Conservation (phyloP, 2,329 filamentous ascomycete genomes). For the Clarireedia paspali region DNA sequence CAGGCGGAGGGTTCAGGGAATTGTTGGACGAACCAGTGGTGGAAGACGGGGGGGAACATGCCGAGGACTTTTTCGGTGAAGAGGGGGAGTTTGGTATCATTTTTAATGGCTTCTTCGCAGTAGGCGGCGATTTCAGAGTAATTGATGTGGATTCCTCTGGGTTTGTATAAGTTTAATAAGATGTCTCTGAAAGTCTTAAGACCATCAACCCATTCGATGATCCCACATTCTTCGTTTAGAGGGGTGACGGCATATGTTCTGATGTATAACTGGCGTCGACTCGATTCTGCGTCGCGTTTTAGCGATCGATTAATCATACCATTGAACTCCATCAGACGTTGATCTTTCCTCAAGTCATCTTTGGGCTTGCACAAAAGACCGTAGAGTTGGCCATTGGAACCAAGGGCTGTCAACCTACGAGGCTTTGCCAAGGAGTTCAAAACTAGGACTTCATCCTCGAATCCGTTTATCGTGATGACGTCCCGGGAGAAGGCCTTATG, state of each 20-base stretch:
- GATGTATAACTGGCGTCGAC: constrained; percentile 85
- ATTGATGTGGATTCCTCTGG: constrained; percentile 62
- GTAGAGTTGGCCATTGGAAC: constrained; percentile 82
- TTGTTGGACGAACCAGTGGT: constrained; percentile 91
- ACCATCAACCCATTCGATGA: constrained; percentile 98
- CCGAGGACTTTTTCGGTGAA: constrained; percentile 61
- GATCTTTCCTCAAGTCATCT: constrained; percentile 93
- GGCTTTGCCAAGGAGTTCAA: constrained; percentile 89
- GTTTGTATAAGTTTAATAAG: constrained; percentile 67
- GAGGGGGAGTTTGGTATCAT: constrained; percentile 53
- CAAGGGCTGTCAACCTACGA: constrained; percentile 78
- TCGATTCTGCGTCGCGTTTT: constrained; percentile 85
- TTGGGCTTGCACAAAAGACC: constrained; percentile 95
- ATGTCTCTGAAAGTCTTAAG: constrained; percentile 92
- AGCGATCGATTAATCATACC: constrained; percentile 93
- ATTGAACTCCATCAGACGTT: constrained; percentile 98
- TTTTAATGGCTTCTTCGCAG: constrained; percentile 55
- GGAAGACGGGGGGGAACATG: constrained; percentile 74
- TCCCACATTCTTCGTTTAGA: constrained; percentile 92
- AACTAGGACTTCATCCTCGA: constrained; percentile 83
- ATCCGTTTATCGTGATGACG: constrained; percentile 71
- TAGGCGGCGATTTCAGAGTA: constrained; percentile 57
- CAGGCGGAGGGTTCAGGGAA: constrained; percentile 90
- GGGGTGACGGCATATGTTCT: constrained; percentile 96
- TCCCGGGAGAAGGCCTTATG: constrained; percentile 86